Evolutionary conservation across 2,329 filamentous ascomycete genomes (phyloP).

Genomic region (Fusarium sp.): DNA sequence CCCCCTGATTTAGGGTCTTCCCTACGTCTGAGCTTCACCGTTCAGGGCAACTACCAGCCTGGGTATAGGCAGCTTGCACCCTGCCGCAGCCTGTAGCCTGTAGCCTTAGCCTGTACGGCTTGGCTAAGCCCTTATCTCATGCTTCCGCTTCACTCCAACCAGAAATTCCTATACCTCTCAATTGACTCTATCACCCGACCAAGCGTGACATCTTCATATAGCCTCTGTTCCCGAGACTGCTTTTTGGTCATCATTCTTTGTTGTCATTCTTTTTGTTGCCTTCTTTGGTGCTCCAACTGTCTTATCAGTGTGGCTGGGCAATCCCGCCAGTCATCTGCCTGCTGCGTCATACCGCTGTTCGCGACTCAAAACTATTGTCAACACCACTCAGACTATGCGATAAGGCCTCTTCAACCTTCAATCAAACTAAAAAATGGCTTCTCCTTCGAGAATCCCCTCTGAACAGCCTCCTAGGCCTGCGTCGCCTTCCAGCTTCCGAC

Average conservation of each 20-base stretch:
- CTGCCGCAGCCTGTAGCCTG: neutral
- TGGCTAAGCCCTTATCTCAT: constrained; percentile 41
- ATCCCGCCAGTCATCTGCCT: constrained; percentile 3
- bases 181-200: constrained; percentile 41
- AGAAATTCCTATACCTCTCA: constrained; percentile 28
- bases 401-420: constrained; percentile 36
- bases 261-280: constrained; percentile 34
- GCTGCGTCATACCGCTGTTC: constrained; percentile 31
- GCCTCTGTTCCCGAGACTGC: constrained; percentile 23
- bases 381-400: constrained; percentile 43
- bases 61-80: neutral
- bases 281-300: constrained; percentile 9
- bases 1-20: neutral
- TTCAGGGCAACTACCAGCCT: constrained; percentile 26
- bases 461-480: constrained; percentile 58
- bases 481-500: constrained; percentile 61
- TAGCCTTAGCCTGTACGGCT: neutral
- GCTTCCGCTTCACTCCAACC: constrained; percentile 26
- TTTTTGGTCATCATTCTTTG: constrained; percentile 26
- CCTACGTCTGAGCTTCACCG: constrained; percentile 34
- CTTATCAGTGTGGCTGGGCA: constrained; percentile 21
- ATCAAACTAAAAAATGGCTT: constrained; percentile 51
- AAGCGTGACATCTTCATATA: constrained; percentile 20
- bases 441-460: constrained; percentile 54
- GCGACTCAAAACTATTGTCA: constrained; percentile 17